A percentile compares a stretch with the other conserved stretches of the same genome.
phyloP scores from a whole-genome alignment of 345 rosid genomes.

The Rhodamnia rubescens region DNA sequence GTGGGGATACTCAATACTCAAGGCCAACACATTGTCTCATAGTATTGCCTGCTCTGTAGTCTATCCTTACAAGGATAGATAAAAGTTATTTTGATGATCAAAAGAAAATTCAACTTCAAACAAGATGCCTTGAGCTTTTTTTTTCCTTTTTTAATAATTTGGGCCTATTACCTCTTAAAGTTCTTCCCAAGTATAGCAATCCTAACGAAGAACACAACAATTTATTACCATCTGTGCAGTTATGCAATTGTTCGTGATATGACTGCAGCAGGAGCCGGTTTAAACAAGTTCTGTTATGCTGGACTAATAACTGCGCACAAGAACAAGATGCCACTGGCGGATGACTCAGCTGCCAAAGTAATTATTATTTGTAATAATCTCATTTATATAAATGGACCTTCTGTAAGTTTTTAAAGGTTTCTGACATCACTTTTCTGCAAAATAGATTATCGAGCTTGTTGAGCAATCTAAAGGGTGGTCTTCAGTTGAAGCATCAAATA shows the following conservation, averaged over 20 bases:
- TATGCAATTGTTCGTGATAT: slow-evolving; percentile 88
- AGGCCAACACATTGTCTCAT: neutral
- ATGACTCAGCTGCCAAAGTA: slow-evolving; percentile 62
- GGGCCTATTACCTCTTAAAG: neutral
- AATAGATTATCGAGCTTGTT: slow-evolving; percentile 71
- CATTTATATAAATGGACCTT: neutral
- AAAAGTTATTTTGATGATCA: neutral
- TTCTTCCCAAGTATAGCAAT: neutral
- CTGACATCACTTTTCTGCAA: slow-evolving; percentile 8
- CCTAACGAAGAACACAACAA: neutral
- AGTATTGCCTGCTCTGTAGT: neutral
- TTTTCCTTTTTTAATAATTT: neutral
- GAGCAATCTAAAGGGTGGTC: slow-evolving; percentile 93
- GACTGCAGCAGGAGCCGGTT: slow-evolving; percentile 93
- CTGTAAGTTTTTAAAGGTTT: neutral
- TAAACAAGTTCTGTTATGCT: slow-evolving; percentile 95
- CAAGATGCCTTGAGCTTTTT: neutral
- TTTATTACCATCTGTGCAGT: slow-evolving; percentile 21
- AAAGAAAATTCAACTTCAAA: neutral
- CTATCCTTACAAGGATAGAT: neutral
- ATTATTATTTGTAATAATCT: neutral
- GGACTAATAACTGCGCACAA: slow-evolving; percentile 80
- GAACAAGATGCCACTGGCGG: slow-evolving; percentile 57
- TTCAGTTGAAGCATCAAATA: slow-evolving; percentile 44
- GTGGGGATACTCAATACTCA: neutral